Evolutionary conservation across 768 basidiomycete species (phyloP), one percentile per base, ranked within the genome.

Genomic region (Boletus fagicola): DNA sequence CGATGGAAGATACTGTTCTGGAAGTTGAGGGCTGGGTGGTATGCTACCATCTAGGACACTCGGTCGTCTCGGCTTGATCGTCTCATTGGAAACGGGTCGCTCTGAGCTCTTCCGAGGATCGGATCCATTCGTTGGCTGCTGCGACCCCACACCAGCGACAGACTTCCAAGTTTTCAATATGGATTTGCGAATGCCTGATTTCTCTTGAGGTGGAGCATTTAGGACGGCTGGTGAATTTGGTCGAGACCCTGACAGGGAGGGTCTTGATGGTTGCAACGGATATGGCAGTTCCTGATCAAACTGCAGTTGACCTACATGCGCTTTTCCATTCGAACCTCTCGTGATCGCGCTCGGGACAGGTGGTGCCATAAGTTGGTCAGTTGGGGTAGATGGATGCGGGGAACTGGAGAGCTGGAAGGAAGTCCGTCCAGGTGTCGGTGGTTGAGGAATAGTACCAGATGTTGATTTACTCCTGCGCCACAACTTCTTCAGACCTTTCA

Each of bases 401-500:
- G 69, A 65, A 50, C 58, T 46, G 26, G 67, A 52, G 24, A 56
- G 49, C 39, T 68, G 66, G 57, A 69, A 68, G 4, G 77, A 77
- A 45, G 78, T 66, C 28, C 75, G 72, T 53, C 76, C 68, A 43
- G 72, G 71, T 4, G 74, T 71, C 3, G 72, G 69, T 49, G 71
- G 72, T 57, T 74, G 76, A 22, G 74, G 67, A 13, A 57, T 53
- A 30, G 78, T 68, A 26, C 72, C 66, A 30, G 78, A 74, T 16
- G 67, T 65, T 47, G 64, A 62, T 75, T 80, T 83, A 63, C 86
- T 88, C 79, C 81, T 89, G 64, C 88, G 82, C 90, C 91, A 93
- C 22, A 93, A 68, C 59, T 83, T 87, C 71, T 83, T 87, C 65
- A 92, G 81, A 57, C 80, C 80, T 71, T 84, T 90, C 51, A 90